These are phyloP conservation scores for Solanum piurae DNA, from an alignment of 257 asterid species.

Conservation along the genomic window DNA sequence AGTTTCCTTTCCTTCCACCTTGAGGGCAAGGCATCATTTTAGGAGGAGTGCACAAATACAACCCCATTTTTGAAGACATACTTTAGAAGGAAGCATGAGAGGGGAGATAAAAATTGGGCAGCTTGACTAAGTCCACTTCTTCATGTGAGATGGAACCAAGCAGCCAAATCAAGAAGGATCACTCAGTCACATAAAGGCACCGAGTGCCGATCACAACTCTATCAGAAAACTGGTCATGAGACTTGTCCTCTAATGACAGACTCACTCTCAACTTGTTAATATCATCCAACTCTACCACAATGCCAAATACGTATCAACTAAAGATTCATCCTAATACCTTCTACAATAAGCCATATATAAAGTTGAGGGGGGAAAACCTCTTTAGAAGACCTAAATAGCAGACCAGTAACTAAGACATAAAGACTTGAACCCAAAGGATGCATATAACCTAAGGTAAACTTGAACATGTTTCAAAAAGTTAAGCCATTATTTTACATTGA, in stretches of 20 bases:
- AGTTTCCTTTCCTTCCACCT: neutral
- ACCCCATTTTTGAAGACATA: neutral
- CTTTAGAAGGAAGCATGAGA: neutral
- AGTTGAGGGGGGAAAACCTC: neutral
- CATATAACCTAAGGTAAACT: neutral
- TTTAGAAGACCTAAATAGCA: neutral
- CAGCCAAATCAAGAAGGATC: neutral
- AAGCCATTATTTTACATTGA: neutral
- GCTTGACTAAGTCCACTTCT: neutral
- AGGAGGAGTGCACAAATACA: neutral
- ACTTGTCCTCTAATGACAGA: neutral
- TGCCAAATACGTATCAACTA: neutral
- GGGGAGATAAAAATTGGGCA: neutral
- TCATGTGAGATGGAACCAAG: neutral
- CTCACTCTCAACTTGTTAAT: neutral
- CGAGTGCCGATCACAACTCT: neutral
- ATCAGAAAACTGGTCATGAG: neutral
- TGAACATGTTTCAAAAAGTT: neutral
- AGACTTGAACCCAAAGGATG: too few species aligned
- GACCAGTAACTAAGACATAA: neutral
- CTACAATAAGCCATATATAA: neutral
- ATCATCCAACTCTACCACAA: neutral
- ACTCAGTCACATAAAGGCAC: neutral
- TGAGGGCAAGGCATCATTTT: neutral
- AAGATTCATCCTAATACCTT: neutral